Evolutionary conservation across 139 green algal species (phyloP), one percentile per base, ranked within the genome.

Genomic region (Chlamydomonas applanata): DNA sequence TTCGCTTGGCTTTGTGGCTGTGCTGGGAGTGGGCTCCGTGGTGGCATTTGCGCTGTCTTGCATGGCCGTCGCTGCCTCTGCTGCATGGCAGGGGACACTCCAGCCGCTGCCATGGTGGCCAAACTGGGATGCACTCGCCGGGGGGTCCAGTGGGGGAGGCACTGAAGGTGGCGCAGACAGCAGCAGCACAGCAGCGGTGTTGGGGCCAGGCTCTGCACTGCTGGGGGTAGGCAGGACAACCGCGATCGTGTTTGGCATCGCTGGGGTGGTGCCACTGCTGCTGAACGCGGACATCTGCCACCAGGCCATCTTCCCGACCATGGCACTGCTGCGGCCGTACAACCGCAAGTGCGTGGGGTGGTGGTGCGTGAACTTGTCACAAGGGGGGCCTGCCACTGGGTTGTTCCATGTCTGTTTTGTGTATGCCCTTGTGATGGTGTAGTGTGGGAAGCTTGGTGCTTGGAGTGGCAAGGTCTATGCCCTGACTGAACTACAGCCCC

Each of bases 231-330:
- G 29, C 60, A 5, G 29, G 17, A 36, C 60, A 3, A 25, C 3
- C 16, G 40, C 25, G 25, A 9, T 59, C 22, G 24, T 35, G 16
- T 20, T 40, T 5, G 44, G 25, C 40, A 36, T 72, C 9, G 11
- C 36, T 35, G 25, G 13, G 2, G 27, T 60, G 25, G 44, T 72
- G 40, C 65, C 65, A 3, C 9, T 72, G 40, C 40, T 72, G 65
- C 69, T 75, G 11, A 75, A 75, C 29, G 45, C 69, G 14, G 69
- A 75, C 53, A 66, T 75, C 52, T 75, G 69, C 69, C 69, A 75
- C 69, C 69, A 75, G 53, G 27, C 49, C 63, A 49, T 75, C 16
- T 65, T 75, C 32, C 52, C 69, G 3, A 14, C 35, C 11, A 66
- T 66, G 52, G 13, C 25, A 20, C 44, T 75, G 49, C 69, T 75